Evolutionary conservation across 2,329 filamentous ascomycete genomes (phyloP), one percentile per base, ranked within the genome.

Genomic region (Fusarium camptoceras): DNA sequence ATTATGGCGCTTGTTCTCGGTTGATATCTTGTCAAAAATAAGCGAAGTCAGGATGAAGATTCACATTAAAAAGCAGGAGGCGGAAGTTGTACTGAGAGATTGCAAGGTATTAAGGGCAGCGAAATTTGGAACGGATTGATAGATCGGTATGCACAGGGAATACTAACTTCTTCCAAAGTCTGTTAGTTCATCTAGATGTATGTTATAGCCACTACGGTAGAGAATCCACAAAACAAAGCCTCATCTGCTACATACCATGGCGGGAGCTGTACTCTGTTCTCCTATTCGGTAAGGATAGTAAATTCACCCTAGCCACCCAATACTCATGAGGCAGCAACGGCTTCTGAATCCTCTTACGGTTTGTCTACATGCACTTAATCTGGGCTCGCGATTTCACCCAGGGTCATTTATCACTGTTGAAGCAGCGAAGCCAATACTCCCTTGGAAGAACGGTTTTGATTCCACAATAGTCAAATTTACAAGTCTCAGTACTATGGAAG

Each of bases 231-330:
- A 7, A 18, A 37, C 18, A 37, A 6, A n/a, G 3, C 10, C 34
- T 12, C 6, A 37, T 5, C 34, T 37, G 3, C 34, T 37, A 18
- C 34, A 37, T 37, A n/a, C 1, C 18, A 37, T 10, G 18, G 10
- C 34, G 34, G 12, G 34, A 7, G 6, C 3, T 3, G 1, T 2
- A n/a, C 11, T 4, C 7, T 11, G 18, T 6, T 10, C 6, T 18
- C 12, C 10, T 6, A 37, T 37, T 18, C 10, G 6, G 18, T n/a
- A 10, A 37, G 18, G 10, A 37, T 37, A 5, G 18, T 5, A 11
- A n/a, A n/a, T n/a, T 37, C 9, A 37, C 18, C 12, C 6, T n/a
- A 6, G 18, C 5, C 34, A n/a, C 10, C 34, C 9, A 10, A 18
- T 37, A 6, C 6, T 6, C 10, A 10, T n/a, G 9, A 5, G 5